These are phyloP conservation scores for Mangifera indica DNA, from an alignment of 345 rosid genomes.

Conservation along the genomic window DNA sequence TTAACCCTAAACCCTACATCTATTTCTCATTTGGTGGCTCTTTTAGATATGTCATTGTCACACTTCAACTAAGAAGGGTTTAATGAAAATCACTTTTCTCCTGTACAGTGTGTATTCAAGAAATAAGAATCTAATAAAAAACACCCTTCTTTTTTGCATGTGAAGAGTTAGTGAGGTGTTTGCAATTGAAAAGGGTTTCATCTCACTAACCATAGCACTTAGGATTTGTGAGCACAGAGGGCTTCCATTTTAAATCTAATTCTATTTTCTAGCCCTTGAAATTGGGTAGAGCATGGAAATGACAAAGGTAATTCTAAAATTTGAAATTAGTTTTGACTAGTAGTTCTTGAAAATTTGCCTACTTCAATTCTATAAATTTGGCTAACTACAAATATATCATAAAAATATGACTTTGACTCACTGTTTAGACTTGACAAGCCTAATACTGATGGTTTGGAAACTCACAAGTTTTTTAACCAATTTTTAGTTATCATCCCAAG, in stretches of 20 bases:
- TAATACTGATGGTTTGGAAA: too few species aligned
- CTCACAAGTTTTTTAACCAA: too few species aligned
- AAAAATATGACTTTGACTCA: background rate
- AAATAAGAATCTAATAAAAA: constrained; percentile 4
- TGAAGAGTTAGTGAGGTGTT: background rate
- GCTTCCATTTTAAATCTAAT: constrained; percentile 8
- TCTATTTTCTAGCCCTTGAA: constrained; percentile 1
- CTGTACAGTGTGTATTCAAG: background rate
- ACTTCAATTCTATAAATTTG: background rate
- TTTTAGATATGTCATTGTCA: background rate
- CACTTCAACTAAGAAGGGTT: background rate
- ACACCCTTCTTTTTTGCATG: background rate
- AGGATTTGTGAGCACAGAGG: background rate
- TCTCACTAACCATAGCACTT: background rate
- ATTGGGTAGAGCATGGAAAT: background rate
- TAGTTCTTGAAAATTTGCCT: background rate
- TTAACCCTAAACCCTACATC: too few species aligned
- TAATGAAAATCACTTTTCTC: constrained; percentile 1
- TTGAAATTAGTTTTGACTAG: background rate
- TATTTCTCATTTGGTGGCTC: background rate
- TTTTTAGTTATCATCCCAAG: too few species aligned
- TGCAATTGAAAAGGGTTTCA: background rate
- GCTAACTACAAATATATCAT: background rate
- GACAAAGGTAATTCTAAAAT: background rate
- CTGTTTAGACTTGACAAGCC: too few species aligned